These are phyloP conservation scores for Zychaea mexicana DNA, from an alignment of 371 early-diverging fungal genomes.

Conservation along the genomic window DNA sequence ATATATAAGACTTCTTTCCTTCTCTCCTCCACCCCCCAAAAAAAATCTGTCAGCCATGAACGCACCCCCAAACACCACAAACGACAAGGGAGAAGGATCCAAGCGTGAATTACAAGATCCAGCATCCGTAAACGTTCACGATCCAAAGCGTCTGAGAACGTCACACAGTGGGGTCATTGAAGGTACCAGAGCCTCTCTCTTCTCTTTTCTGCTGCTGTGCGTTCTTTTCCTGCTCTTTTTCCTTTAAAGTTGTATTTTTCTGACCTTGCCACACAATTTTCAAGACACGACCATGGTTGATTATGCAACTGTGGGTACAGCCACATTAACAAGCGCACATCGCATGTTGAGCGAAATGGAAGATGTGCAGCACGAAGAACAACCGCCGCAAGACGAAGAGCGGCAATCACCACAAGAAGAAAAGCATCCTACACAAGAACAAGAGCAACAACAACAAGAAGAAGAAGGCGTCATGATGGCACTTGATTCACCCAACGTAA, in stretches of 20 bases:
- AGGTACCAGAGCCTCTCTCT: conserved; percentile 1
- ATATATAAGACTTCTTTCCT: neutral
- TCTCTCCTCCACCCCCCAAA: neutral
- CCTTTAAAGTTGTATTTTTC: neutral
- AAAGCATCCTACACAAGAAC: neutral
- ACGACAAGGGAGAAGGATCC: neutral
- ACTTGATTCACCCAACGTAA: conserved; percentile 8
- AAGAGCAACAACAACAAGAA: conserved; percentile 1
- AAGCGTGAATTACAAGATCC: neutral
- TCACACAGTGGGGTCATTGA: conserved; percentile 6
- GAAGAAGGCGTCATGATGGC: conserved; percentile 14
- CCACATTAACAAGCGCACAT: neutral
- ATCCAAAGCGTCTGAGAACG: conserved; percentile 12
- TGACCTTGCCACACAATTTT: neutral
- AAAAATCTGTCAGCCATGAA: neutral
- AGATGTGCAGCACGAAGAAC: neutral
- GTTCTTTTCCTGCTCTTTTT: neutral
- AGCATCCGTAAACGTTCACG: neutral
- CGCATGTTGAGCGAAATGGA: conserved; percentile 3
- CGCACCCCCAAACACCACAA: neutral
- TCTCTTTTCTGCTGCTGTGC: neutral
- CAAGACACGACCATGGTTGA: conserved; percentile 7
- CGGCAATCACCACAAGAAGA: neutral
- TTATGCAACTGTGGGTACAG: conserved; percentile 5
- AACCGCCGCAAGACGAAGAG: neutral